Evolutionary conservation across 257 asterid species (phyloP).

Genomic region (Lycium ferocissimum): DNA sequence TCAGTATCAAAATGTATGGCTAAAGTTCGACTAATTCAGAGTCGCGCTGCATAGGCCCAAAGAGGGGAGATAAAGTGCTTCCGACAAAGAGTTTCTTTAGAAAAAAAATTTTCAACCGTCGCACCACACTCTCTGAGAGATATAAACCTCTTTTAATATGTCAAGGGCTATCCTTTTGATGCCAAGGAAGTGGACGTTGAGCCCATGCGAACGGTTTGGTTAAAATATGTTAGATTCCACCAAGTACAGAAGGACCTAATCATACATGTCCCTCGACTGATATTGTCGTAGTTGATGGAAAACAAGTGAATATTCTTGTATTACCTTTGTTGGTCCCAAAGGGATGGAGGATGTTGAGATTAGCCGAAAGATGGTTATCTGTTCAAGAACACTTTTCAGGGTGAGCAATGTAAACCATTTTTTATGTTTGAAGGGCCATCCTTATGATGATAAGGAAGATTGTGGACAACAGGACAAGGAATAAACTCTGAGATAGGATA

Average conservation of each 20-base stretch:
- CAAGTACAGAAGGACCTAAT: background rate
- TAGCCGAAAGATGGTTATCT: background rate
- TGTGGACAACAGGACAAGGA: too few species aligned
- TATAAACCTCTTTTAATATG: background rate
- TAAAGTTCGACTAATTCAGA: background rate
- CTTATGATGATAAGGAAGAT: background rate
- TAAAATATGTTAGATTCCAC: background rate
- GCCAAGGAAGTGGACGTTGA: background rate
- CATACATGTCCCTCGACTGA: background rate
- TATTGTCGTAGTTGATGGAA: background rate
- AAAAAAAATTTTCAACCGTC: background rate
- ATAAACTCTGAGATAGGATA: background rate
- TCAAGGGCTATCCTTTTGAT: background rate
- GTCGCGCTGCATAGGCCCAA: too few species aligned
- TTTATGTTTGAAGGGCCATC: background rate
- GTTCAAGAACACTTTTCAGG: background rate
- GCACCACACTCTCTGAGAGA: background rate
- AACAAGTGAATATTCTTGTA: background rate
- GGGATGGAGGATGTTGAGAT: background rate
- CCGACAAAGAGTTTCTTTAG: background rate
- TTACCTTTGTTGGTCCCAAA: background rate
- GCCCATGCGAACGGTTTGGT: background rate
- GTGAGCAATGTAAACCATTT: background rate
- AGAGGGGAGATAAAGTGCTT: background rate
- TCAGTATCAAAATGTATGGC: background rate